Percentiles rank a stretch among this genome's conserved stretches.
Evolutionary conservation across 2,329 filamentous ascomycete genomes (phyloP).

Genomic region (Phymatotrichopsis omnivora): DNA sequence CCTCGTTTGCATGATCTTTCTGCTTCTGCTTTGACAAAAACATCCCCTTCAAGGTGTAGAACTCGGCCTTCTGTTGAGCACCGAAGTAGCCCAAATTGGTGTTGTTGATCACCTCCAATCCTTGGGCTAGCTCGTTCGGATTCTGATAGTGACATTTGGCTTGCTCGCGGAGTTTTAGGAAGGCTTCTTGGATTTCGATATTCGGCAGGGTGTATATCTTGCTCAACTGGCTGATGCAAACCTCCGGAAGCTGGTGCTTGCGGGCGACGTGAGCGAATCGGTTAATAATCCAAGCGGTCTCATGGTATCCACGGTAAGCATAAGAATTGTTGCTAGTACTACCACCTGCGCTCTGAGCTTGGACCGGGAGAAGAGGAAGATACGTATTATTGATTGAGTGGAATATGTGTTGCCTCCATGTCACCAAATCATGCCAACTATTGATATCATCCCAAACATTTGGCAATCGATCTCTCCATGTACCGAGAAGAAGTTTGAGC

Average conservation of each 20-base stretch:
- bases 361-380: slow-evolving; percentile 68
- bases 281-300: slow-evolving; percentile 99
- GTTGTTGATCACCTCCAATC: slow-evolving; percentile 97
- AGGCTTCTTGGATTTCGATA: slow-evolving; percentile 98
- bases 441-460: slow-evolving; percentile 99
- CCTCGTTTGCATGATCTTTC: slow-evolving; percentile 81
- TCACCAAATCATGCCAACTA: slow-evolving; percentile 98
- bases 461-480: slow-evolving; percentile 88
- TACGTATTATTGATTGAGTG: slow-evolving; percentile 93
- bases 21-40: slow-evolving; percentile 90
- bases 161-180: slow-evolving; percentile 95
- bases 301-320: slow-evolving; percentile 93
- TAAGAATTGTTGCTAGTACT: slow-evolving; percentile 69
- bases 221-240: slow-evolving; percentile 93
- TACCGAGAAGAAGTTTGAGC: slow-evolving; percentile 82
- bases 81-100: slow-evolving; percentile 99
- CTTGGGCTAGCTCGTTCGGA: slow-evolving; percentile 77
- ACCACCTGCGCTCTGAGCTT: slow-evolving; percentile 57
- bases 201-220: slow-evolving; percentile 98
- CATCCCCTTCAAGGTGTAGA: slow-evolving; percentile 99
- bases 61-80: slow-evolving; percentile 90
- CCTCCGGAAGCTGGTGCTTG: slow-evolving; percentile 92
- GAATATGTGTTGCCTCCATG: slow-evolving; percentile 98
- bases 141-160: slow-evolving; percentile 99
- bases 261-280: slow-evolving; percentile 94